phyloP scores from a whole-genome alignment of 2,329 filamentous ascomycete species.

The Westerdykella sp. region DNA sequence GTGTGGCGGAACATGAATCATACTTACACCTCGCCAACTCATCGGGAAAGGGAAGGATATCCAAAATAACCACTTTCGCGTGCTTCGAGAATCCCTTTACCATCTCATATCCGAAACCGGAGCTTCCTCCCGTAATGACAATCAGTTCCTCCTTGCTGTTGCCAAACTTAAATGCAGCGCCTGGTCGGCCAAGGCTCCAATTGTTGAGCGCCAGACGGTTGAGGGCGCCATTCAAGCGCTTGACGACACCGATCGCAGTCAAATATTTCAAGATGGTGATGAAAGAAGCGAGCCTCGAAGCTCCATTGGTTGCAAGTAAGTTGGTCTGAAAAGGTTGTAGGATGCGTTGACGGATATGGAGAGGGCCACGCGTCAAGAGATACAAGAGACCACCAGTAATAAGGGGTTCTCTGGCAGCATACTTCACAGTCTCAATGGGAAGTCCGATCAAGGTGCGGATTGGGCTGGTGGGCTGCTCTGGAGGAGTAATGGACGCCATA shows the following conservation, averaged over 20 bases:
- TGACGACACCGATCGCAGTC: conserved; percentile 12
- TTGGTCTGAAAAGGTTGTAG: conserved; percentile 17
- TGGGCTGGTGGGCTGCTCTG: not conserved
- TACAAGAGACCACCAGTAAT: conserved; percentile 19
- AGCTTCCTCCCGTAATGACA: conserved; percentile 25
- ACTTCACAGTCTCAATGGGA: conserved; percentile 1
- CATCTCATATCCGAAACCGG: conserved; percentile 27
- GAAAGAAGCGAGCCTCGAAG: conserved; percentile 10
- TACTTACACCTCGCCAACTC: conserved; percentile 18
- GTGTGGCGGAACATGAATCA: not conserved
- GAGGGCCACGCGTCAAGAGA: conserved; percentile 19
- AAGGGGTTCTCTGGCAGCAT: conserved; percentile 11
- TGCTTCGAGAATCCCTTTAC: conserved; percentile 18
- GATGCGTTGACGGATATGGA: conserved; percentile 15
- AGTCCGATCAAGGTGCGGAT: not conserved
- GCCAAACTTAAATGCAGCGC: conserved; percentile 17
- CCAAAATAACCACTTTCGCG: conserved; percentile 20
- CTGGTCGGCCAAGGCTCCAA: conserved; percentile 25
- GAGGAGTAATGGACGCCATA: not conserved
- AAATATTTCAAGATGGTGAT: conserved; percentile 19
- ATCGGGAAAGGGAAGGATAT: conserved; percentile 16
- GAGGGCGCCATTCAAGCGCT: conserved; percentile 12
- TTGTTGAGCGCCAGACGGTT: conserved; percentile 30
- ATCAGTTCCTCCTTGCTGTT: conserved; percentile 19
- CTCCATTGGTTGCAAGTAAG: conserved; percentile 16